A percentile compares a stretch with the other conserved stretches of the same genome.
Evolutionary conservation across 1,139 yeast genomes (phyloP).

Genomic region (Groenewaldozyma auringiensis): DNA sequence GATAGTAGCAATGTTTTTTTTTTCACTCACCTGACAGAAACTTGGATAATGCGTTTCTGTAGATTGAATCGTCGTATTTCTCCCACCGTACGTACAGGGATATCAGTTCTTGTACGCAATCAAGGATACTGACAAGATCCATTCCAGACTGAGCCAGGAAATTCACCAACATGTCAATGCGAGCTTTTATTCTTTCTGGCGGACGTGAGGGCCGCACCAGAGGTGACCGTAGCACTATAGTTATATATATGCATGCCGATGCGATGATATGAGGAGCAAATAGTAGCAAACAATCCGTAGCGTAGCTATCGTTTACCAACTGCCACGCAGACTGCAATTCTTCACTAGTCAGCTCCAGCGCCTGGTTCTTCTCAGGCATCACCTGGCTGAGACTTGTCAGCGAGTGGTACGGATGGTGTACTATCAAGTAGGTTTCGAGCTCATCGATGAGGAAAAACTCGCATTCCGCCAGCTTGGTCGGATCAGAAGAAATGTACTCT

Average conservation of each 20-base stretch:
- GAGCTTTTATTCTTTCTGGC: constrained; percentile 27
- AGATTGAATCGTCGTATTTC: constrained; percentile 54
- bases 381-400: constrained; percentile 51
- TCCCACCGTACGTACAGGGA: constrained; percentile 82
- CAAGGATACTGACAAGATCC: constrained; percentile 67
- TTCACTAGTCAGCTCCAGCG: constrained; percentile 43
- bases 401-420: constrained; percentile 85
- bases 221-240: constrained; percentile 49
- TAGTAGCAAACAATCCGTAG: constrained; percentile 74
- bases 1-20: no score
- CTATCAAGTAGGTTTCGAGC: constrained; percentile 67
- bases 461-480: constrained; percentile 90
- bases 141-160: constrained; percentile 71
- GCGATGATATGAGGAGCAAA: constrained; percentile 93
- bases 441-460: constrained; percentile 92
- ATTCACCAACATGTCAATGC: constrained; percentile 44
- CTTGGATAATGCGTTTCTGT: constrained; percentile 21
- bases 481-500: constrained; percentile 85
- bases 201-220: constrained; percentile 26
- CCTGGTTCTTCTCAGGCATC: constrained; percentile 32
- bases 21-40: not conserved
- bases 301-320: constrained; percentile 78
- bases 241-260: constrained; percentile 66
- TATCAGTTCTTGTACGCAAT: constrained; percentile 73
- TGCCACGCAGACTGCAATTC: constrained; percentile 88